Evolutionary conservation across 2,329 filamentous ascomycete species (phyloP).

Genomic region (Coleophoma cylindrospora): DNA sequence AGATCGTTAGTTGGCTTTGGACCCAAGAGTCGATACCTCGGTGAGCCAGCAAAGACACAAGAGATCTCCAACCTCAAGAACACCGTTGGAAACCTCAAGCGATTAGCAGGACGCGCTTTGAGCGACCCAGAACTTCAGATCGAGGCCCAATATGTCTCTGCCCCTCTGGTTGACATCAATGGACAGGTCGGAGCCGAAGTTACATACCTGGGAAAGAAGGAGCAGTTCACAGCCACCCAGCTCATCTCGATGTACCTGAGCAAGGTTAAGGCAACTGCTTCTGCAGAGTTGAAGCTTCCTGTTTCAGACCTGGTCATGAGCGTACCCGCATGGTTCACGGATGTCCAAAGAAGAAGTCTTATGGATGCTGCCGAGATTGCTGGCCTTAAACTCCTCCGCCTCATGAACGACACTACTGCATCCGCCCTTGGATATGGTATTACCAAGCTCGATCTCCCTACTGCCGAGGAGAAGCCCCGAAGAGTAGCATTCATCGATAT

Average conservation of each 20-base stretch:
- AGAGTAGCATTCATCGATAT: constrained; percentile 92
- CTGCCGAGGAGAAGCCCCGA: constrained; percentile 83
- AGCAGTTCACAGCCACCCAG: constrained; percentile 91
- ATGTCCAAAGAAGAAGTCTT: constrained; percentile 82
- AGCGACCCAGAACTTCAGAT: constrained; percentile 88
- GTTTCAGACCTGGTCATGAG: constrained; percentile 93
- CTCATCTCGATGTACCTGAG: constrained; percentile 92
- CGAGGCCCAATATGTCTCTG: constrained; percentile 88
- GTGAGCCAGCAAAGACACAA: constrained; percentile 95
- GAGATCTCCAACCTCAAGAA: constrained; percentile 99
- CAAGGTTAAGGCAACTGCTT: constrained; percentile 87
- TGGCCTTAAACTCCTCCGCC: constrained; percentile 82
- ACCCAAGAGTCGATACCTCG: constrained; percentile 87
- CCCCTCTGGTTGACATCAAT: constrained; percentile 80
- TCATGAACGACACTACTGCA: constrained; percentile 98
- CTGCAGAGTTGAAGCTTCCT: constrained; percentile 81
- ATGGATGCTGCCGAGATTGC: constrained; percentile 92
- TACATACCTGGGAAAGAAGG: constrained; percentile 88
- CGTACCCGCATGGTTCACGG: constrained; percentile 95
- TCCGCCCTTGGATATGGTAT: constrained; percentile 96
- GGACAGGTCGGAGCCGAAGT: constrained; percentile 96
- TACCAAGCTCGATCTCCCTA: constrained; percentile 91
- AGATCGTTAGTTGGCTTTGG: constrained; percentile 94
- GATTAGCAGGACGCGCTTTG: constrained; percentile 80
- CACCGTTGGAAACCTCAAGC: constrained; percentile 89